These are phyloP conservation scores for Articulospora tetracladia DNA, from an alignment of 495 filamentous ascomycete genomes.

Conservation along the genomic window DNA sequence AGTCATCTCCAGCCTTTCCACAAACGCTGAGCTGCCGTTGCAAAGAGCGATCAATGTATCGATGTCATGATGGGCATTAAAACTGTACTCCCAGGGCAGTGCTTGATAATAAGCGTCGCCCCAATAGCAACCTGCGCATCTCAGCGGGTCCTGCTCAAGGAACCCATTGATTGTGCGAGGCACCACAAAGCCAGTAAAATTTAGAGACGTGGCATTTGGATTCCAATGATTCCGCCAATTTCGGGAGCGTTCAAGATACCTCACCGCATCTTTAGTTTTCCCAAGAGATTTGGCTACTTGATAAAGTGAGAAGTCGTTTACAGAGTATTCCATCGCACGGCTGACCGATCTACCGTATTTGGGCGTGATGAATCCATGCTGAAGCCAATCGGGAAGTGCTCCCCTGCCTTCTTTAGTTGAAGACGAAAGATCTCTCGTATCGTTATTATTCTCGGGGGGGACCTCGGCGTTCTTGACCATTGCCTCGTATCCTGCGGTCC, in stretches of 20 bases:
- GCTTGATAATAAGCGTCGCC: slow-evolving; percentile 55
- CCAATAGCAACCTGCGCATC: slow-evolving; percentile 70
- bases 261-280: slow-evolving; percentile 45
- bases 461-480: slow-evolving; percentile 71
- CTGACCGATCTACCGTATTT: slow-evolving; percentile 57
- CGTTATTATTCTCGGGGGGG: slow-evolving; percentile 53
- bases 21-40: slow-evolving; percentile 55
- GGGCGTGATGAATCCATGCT: slow-evolving; percentile 61
- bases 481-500: slow-evolving; percentile 64
- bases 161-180: slow-evolving; percentile 57
- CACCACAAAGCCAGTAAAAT: slow-evolving; percentile 62
- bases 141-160: slow-evolving; percentile 53
- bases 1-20: slow-evolving; percentile 58
- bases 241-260: slow-evolving; percentile 59
- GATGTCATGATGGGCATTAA: slow-evolving; percentile 67
- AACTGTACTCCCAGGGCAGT: slow-evolving; percentile 65
- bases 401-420: slow-evolving; percentile 69
- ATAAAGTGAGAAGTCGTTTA: slow-evolving; percentile 64
- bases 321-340: slow-evolving; percentile 63
- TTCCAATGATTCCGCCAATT: slow-evolving; percentile 78
- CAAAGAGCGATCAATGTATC: slow-evolving; percentile 49
- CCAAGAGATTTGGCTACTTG: slow-evolving; percentile 57
- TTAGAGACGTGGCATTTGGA: slow-evolving; percentile 43
- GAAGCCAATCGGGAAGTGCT: slow-evolving; percentile 65
- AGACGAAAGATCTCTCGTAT: slow-evolving; percentile 54